Evolutionary conservation across 805 yeast species (phyloP).

Genomic region (Metschnikowia shivogae): DNA sequence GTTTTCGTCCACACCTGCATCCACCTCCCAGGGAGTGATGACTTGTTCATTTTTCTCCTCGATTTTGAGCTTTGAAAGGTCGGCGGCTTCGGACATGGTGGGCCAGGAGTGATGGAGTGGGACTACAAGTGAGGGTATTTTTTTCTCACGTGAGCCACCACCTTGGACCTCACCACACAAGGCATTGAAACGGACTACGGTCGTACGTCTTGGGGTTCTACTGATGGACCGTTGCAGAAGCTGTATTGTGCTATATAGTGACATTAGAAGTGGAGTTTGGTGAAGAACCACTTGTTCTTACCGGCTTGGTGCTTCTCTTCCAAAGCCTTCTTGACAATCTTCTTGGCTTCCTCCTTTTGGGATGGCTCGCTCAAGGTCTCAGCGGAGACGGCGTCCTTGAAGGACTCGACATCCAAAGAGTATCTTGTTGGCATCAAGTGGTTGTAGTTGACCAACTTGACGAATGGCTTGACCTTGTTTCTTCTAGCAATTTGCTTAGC

Average conservation of each 20-base stretch:
- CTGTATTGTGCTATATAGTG: slow-evolving; percentile 19
- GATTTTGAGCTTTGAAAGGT: slow-evolving; percentile 15
- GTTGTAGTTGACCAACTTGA: slow-evolving; percentile 99
- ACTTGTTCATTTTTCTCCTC: slow-evolving; percentile 28
- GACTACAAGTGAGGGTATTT: slow-evolving; percentile 1
- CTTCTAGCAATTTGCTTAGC: slow-evolving; percentile 96
- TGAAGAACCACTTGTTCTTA: slow-evolving; percentile 99
- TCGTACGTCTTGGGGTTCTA: too few relatives aligned
- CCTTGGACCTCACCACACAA: too few relatives aligned
- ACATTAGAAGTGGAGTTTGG: slow-evolving; percentile 86
- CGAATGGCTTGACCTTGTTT: slow-evolving; percentile 98
- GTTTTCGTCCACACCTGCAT: slow-evolving; percentile 88
- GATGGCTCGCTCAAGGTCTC: slow-evolving; percentile 97
- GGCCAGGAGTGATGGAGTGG: neutral
- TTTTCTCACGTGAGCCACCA: slow-evolving; percentile 3
- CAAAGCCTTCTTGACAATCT: slow-evolving; percentile 97
- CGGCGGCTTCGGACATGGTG: slow-evolving; percentile 15
- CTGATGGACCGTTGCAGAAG: slow-evolving; percentile 16
- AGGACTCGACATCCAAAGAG: slow-evolving; percentile 93
- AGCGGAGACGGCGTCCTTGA: slow-evolving; percentile 86
- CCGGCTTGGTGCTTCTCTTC: slow-evolving; percentile 99
- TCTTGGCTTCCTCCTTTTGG: slow-evolving; percentile 98
- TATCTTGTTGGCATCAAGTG: slow-evolving; percentile 99
- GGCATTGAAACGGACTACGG: too few relatives aligned
- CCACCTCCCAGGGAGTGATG: slow-evolving; percentile 97